A percentile compares a stretch with the other conserved stretches of the same genome.
Conservation (phyloP, 140 eudicot species). For the Erigeron philadelphicus region DNA sequence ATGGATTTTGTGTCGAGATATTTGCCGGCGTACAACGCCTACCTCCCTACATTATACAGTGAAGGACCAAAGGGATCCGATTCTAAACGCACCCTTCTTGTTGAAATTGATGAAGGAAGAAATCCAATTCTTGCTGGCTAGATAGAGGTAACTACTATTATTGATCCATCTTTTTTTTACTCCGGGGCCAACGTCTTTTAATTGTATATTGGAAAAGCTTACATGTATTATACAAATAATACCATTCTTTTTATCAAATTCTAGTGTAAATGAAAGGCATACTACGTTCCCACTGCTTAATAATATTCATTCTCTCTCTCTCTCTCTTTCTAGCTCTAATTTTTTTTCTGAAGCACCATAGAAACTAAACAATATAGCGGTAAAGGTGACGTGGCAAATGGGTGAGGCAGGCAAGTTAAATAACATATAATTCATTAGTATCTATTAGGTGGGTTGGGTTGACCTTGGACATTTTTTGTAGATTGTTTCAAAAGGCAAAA, state of each 20-base stretch:
- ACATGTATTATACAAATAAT: neutral
- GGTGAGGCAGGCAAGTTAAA: neutral
- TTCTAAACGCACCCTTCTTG: constrained; percentile 56
- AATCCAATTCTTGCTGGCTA: constrained; percentile 74
- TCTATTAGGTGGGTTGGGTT: too few species aligned
- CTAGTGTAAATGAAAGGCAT: constrained; percentile 26
- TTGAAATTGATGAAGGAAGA: constrained; percentile 90
- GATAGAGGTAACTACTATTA: constrained; percentile 21
- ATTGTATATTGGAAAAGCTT: constrained; percentile 25
- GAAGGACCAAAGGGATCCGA: constrained; percentile 93
- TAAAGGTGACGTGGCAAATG: neutral
- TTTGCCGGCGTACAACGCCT: constrained; percentile 95
- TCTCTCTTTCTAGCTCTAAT: neutral
- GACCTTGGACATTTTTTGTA: too few species aligned
- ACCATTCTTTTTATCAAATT: constrained; percentile 11
- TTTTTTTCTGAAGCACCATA: neutral
- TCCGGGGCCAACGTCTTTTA: neutral
- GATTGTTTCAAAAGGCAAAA: too few species aligned
- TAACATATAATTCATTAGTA: too few species aligned
- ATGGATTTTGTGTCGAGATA: constrained; percentile 90
- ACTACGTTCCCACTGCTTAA: constrained; percentile 12
- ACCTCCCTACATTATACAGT: constrained; percentile 80
- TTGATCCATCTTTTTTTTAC: constrained; percentile 15
- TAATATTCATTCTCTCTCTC: constrained; percentile 8
- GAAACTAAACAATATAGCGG: neutral